Evolutionary conservation across 805 yeast genomes (phyloP).

Genomic region (Blastobotrys muscicola): DNA sequence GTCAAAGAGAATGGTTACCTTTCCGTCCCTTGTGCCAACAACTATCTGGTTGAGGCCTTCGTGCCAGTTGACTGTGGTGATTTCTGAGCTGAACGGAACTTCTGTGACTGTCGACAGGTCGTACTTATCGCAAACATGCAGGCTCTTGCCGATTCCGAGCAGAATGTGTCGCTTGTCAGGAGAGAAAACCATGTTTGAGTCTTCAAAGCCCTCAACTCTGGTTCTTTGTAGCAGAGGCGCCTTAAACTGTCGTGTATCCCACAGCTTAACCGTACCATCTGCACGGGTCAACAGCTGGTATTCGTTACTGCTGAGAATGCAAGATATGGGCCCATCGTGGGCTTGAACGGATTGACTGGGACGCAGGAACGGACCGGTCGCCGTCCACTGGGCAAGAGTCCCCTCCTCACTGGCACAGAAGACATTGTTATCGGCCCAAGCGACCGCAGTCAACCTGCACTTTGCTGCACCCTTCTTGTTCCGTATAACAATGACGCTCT

Average conservation of each 20-base stretch:
- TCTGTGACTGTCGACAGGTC: slow-evolving; percentile 21
- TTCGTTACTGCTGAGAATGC: slow-evolving; percentile 7
- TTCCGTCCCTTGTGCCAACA: slow-evolving; percentile 23
- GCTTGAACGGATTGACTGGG: slow-evolving; percentile 16
- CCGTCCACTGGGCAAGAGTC: slow-evolving; percentile 19
- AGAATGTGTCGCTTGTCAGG: slow-evolving; percentile 22
- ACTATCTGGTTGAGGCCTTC: slow-evolving; percentile 24
- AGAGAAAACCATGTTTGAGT: slow-evolving; percentile 15
- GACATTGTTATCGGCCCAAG: slow-evolving; percentile 12
- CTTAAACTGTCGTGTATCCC: slow-evolving; percentile 23
- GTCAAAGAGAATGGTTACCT: slow-evolving; percentile 21
- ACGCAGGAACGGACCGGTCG: slow-evolving; percentile 20
- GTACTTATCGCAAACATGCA: slow-evolving; percentile 22
- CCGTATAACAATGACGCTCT: slow-evolving; percentile 23
- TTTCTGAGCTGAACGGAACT: slow-evolving; percentile 6
- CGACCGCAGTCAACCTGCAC: slow-evolving; percentile 12
- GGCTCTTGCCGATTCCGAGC: slow-evolving; percentile 17
- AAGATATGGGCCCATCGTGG: slow-evolving; percentile 11
- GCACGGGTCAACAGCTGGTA: slow-evolving; percentile 17
- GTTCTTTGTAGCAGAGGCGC: slow-evolving; percentile 15
- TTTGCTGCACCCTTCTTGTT: slow-evolving; percentile 14
- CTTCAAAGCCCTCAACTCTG: slow-evolving; percentile 7
- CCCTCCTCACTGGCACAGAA: slow-evolving; percentile 19
- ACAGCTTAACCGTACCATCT: slow-evolving; percentile 21
- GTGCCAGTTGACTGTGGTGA: slow-evolving; percentile 22